Conservation (phyloP, 805 yeast genomes). For the Sugiyamaella floridensis region DNA sequence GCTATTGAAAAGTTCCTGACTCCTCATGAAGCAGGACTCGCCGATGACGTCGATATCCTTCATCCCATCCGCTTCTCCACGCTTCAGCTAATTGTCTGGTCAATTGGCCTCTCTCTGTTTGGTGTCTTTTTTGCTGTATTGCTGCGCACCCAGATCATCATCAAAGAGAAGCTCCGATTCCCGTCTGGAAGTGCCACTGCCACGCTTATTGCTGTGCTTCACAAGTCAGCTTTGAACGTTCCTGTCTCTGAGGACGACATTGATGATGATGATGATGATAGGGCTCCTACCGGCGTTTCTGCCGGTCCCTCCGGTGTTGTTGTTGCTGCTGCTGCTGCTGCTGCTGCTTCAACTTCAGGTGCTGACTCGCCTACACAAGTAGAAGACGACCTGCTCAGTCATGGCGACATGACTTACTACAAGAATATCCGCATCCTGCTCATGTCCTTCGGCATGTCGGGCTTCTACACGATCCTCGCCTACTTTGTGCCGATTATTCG, state of each 20-base stretch:
- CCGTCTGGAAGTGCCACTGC: conserved; percentile 98
- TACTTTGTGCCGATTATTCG: conserved; percentile 68
- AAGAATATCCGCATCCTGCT: conserved; percentile 56
- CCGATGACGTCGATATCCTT: conserved; percentile 12
- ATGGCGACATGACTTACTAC: conserved; percentile 21
- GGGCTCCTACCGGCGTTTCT: conserved; percentile 7
- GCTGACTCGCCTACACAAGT: not conserved
- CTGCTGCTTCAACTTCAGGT: conserved; percentile 12
- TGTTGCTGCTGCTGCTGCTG: conserved; percentile 7
- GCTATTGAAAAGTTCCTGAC: conserved; percentile 87
- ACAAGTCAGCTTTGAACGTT: conserved; percentile 37
- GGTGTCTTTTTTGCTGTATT: conserved; percentile 96
- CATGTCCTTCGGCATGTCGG: conserved; percentile 59
- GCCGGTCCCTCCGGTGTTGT: too few species aligned
- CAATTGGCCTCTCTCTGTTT: conserved; percentile 79
- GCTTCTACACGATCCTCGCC: conserved; percentile 62
- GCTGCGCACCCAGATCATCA: conserved; percentile 73
- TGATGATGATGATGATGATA: conserved; percentile 17
- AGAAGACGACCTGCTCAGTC: conserved; percentile 7
- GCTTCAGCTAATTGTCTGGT: conserved; percentile 67
- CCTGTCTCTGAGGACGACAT: conserved; percentile 5
- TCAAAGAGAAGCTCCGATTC: conserved; percentile 80
- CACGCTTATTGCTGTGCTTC: conserved; percentile 80
- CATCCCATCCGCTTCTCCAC: conserved; percentile 33
- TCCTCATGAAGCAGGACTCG: conserved; percentile 66